Percentiles rank a stretch among this genome's conserved stretches.
Evolutionary conservation across 1,284 basidiomycete species (phyloP).

Genomic region (Rhodotorula sp.): DNA sequence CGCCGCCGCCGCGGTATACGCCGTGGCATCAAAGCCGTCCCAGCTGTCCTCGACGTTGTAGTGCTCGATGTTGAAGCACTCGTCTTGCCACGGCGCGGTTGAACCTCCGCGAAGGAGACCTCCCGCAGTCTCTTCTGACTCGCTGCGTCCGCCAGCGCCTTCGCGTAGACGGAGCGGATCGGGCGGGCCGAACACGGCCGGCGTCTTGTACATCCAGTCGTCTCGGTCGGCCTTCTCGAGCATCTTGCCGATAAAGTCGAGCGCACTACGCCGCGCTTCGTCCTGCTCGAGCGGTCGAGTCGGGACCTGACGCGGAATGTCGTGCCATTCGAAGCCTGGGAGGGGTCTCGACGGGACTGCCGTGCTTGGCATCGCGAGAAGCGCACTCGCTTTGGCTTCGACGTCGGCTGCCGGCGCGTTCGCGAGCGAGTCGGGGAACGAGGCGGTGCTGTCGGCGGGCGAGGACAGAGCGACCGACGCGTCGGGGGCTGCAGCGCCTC

Average conservation of each 20-base stretch:
- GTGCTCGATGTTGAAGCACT: conserved; percentile 28
- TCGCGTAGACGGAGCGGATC: not conserved
- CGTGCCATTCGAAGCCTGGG: not conserved
- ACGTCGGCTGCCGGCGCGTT: conserved; percentile 9
- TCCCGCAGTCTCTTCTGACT: not conserved
- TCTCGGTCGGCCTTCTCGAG: conserved; percentile 16
- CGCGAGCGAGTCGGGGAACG: conserved; percentile 15
- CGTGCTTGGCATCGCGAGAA: conserved; percentile 6
- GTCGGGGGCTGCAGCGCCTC: too few species aligned
- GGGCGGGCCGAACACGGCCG: conserved; percentile 14
- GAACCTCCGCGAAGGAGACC: not conserved
- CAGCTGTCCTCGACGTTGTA: conserved; percentile 10
- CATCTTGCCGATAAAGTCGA: conserved; percentile 15
- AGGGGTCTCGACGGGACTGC: not conserved
- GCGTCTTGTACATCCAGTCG: conserved; percentile 28
- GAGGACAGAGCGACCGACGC: not conserved
- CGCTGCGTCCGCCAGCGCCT: not conserved
- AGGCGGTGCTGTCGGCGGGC: not conserved
- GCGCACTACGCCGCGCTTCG: conserved; percentile 4
- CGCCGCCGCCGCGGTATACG: not conserved
- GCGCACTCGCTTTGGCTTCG: conserved; percentile 18
- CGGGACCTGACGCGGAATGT: not conserved
- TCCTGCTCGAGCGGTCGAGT: not conserved
- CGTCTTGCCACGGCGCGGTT: conserved; percentile 17
- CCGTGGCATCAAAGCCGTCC: not conserved